These are phyloP conservation scores for Yamadazyma tumulicola DNA, from an alignment of 805 yeast genomes.

Conservation along the genomic window DNA sequence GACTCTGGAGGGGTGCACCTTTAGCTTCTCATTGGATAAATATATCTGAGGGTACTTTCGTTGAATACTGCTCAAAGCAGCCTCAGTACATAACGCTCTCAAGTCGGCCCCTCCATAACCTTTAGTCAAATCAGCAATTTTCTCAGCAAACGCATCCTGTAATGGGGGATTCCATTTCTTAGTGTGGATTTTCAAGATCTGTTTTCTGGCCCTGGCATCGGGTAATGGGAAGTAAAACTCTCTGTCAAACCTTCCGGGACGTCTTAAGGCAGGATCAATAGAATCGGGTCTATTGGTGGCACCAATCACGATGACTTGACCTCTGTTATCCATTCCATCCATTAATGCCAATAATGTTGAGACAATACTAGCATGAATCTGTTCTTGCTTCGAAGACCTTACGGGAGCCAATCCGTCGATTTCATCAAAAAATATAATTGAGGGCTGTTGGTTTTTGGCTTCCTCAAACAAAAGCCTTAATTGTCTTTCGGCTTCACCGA, in stretches of 20 bases:
- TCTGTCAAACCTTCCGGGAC: conserved; percentile 97
- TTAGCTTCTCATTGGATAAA: conserved; percentile 64
- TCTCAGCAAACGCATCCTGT: conserved; percentile 51
- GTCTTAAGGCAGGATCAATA: conserved; percentile 93
- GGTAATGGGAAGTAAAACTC: conserved; percentile 97
- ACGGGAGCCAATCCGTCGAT: conserved; percentile 98
- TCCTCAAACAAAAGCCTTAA: conserved; percentile 88
- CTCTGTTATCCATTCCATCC: conserved; percentile 99
- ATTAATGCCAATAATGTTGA: conserved; percentile 90
- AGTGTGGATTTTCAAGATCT: conserved; percentile 82
- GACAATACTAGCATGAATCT: conserved; percentile 95
- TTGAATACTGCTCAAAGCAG: conserved; percentile 89
- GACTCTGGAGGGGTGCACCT: conserved; percentile 68
- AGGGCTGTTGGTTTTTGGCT: conserved; percentile 93
- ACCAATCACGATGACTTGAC: conserved; percentile 96
- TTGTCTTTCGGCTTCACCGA: conserved; percentile 98
- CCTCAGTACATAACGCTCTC: conserved; percentile 91
- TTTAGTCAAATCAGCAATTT: conserved; percentile 77
- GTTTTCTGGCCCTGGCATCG: conserved; percentile 69
- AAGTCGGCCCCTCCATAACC: conserved; percentile 99
- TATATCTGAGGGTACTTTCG: conserved; percentile 92
- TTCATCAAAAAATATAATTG: conserved; percentile 95
- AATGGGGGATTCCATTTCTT: conserved; percentile 82
- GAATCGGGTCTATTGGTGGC: conserved; percentile 98
- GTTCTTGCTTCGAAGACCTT: conserved; percentile 95